phyloP scores from a whole-genome alignment of 805 yeast species.

The Hagleromyces aurorensis region DNA sequence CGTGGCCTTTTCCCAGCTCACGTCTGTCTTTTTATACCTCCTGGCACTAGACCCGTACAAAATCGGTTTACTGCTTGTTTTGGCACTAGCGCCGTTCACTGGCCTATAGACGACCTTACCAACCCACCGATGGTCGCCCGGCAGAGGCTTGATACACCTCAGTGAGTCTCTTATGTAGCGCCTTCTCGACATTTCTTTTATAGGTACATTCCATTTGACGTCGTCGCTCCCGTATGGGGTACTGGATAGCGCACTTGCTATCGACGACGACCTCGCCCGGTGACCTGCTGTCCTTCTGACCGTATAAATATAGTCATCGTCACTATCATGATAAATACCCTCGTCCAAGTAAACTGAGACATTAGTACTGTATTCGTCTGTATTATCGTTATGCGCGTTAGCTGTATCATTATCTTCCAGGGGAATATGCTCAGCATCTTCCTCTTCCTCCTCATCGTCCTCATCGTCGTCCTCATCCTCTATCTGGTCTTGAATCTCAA shows the following conservation, averaged over 20 bases:
- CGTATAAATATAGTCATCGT: constrained; percentile 19
- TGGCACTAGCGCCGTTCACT: constrained; percentile 15
- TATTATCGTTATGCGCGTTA: constrained; percentile 11
- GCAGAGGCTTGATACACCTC: constrained; percentile 49
- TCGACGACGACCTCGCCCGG: constrained; percentile 19
- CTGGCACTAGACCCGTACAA: constrained; percentile 9
- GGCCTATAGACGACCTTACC: constrained; percentile 38
- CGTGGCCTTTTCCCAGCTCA: constrained; percentile 7
- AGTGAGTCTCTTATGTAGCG: constrained; percentile 44
- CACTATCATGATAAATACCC: constrained; percentile 23
- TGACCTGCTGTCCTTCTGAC: constrained; percentile 9
- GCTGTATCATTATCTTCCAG: constrained; percentile 13
- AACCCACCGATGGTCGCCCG: constrained; percentile 46
- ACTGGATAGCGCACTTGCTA: constrained; percentile 19
- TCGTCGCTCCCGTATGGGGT: constrained; percentile 21
- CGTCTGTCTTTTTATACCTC: constrained; percentile 1
- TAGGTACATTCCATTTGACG: constrained; percentile 44
- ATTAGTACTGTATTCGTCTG: constrained; percentile 7
- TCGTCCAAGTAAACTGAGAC: constrained; percentile 23
- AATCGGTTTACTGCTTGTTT: constrained; percentile 22
- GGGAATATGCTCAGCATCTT: constrained; percentile 18
- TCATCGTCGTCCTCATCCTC: constrained; percentile 11
- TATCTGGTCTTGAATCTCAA: neutral
- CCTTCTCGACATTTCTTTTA: constrained; percentile 31
- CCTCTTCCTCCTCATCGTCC: constrained; percentile 14